Conservation (phyloP, 2,329 filamentous ascomycete genomes). For the Pestalotiopsis sp. region DNA sequence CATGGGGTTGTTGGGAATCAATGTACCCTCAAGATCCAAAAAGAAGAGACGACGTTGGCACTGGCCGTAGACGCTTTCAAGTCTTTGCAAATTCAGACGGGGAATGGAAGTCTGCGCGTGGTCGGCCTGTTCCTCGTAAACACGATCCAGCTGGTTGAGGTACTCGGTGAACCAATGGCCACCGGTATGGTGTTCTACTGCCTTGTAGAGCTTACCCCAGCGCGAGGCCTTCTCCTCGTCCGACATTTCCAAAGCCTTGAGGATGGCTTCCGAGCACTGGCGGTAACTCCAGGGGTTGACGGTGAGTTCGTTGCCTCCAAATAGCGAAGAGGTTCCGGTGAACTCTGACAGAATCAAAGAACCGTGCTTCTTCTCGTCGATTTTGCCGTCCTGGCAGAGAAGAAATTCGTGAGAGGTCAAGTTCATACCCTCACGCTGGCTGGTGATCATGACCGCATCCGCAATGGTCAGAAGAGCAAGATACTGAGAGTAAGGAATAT, state of each 20-base stretch:
- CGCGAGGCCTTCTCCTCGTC: conserved; percentile 73
- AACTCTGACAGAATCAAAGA: conserved; percentile 94
- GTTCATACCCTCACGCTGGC: conserved; percentile 96
- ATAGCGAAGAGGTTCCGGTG: conserved; percentile 86
- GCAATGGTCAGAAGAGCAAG: conserved; percentile 89
- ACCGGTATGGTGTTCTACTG: conserved; percentile 81
- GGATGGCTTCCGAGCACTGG: conserved; percentile 84
- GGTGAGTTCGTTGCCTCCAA: conserved; percentile 77
- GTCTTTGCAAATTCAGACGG: conserved; percentile 70
- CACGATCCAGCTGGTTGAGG: conserved; percentile 69
- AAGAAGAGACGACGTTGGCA: conserved; percentile 79
- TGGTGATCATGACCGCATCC: conserved; percentile 92
- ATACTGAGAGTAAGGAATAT: conserved; percentile 91
- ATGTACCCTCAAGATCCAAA: conserved; percentile 90
- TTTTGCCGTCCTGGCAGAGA: conserved; percentile 85
- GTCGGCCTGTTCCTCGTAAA: conserved; percentile 81
- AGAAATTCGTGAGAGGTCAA: conserved; percentile 93
- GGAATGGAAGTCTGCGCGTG: conserved; percentile 87
- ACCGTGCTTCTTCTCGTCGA: conserved; percentile 75
- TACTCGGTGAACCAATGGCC: conserved; percentile 85
- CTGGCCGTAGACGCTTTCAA: conserved; percentile 68
- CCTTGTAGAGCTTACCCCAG: conserved; percentile 74
- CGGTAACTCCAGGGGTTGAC: conserved; percentile 97
- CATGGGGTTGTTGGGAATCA: conserved; percentile 85
- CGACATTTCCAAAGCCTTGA: conserved; percentile 79